These are phyloP conservation scores for Discostella pseudostelligera DNA, from an alignment of 108 stramenopile species.

Conservation along the genomic window DNA sequence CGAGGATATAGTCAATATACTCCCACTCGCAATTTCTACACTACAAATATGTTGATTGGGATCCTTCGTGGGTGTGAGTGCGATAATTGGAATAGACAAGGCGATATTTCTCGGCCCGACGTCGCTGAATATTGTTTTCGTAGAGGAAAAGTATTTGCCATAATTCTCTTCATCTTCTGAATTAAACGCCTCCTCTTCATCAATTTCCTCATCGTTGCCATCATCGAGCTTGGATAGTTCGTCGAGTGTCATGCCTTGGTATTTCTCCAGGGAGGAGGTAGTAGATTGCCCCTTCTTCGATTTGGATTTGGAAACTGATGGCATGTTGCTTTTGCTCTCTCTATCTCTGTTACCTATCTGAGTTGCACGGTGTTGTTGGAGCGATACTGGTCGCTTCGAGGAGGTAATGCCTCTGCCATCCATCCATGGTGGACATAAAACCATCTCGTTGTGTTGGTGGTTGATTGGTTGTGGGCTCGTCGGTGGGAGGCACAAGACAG, in stretches of 20 bases:
- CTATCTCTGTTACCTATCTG: too few species aligned
- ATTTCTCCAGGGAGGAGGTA: neutral
- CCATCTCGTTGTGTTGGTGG: too few species aligned
- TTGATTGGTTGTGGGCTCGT: too few species aligned
- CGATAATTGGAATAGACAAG: neutral
- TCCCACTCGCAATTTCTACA: conserved; percentile 19
- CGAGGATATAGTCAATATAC: conserved; percentile 15
- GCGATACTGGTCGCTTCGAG: too few species aligned
- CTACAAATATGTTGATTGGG: neutral
- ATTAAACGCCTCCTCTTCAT: conserved; percentile 7
- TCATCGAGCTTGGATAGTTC: neutral
- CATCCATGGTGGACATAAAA: too few species aligned
- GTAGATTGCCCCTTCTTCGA: neutral
- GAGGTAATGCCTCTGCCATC: too few species aligned
- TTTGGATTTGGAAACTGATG: neutral
- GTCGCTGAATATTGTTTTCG: neutral
- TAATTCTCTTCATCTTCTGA: neutral
- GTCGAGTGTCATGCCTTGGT: conserved; percentile 8
- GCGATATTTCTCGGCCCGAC: neutral
- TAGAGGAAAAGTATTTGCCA: neutral
- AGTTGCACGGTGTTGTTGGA: too few species aligned
- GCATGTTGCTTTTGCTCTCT: neutral
- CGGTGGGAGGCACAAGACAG: too few species aligned
- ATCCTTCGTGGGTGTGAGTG: neutral
- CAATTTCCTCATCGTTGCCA: conserved; percentile 9